phyloP scores from a whole-genome alignment of 1,284 basidiomycete genomes.

The Peniophora sp. region DNA sequence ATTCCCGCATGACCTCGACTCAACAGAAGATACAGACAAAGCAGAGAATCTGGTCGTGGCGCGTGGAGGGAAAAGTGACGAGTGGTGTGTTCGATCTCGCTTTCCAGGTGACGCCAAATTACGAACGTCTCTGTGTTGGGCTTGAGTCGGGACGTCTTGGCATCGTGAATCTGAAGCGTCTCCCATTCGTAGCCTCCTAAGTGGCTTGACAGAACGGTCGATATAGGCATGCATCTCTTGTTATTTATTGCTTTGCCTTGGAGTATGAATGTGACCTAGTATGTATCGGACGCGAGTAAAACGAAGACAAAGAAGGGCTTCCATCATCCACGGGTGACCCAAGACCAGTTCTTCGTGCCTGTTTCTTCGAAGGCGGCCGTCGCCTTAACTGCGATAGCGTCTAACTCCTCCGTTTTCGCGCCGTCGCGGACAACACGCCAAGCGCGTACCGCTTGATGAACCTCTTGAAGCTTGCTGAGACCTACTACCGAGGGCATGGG shows the following conservation, averaged over 20 bases:
- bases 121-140: slow-evolving; percentile 52
- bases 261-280: background rate
- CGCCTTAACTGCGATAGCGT: slow-evolving; percentile 37
- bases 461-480: slow-evolving; percentile 61
- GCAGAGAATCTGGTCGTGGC: slow-evolving; percentile 51
- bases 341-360: slow-evolving; percentile 50
- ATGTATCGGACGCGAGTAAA: background rate
- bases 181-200: background rate
- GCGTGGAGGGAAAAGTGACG: slow-evolving; percentile 37
- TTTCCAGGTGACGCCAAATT: slow-evolving; percentile 40
- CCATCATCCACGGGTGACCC: slow-evolving; percentile 27
- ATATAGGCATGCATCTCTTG: background rate
- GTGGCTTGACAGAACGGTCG: too few species aligned
- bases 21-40: slow-evolving; percentile 5
- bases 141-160: slow-evolving; percentile 47
- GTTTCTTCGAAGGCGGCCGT: slow-evolving; percentile 42
- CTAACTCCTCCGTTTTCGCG: slow-evolving; percentile 30
- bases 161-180: slow-evolving; percentile 38
- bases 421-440: slow-evolving; percentile 54
- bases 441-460: slow-evolving; percentile 63
- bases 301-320: background rate
- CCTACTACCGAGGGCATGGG: slow-evolving; percentile 67
- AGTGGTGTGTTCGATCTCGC: slow-evolving; percentile 55
- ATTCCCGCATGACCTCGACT: background rate
- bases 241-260: background rate